Evolutionary conservation across 2,329 filamentous ascomycete species (phyloP).

Genomic region (Dactylellina sp.): DNA sequence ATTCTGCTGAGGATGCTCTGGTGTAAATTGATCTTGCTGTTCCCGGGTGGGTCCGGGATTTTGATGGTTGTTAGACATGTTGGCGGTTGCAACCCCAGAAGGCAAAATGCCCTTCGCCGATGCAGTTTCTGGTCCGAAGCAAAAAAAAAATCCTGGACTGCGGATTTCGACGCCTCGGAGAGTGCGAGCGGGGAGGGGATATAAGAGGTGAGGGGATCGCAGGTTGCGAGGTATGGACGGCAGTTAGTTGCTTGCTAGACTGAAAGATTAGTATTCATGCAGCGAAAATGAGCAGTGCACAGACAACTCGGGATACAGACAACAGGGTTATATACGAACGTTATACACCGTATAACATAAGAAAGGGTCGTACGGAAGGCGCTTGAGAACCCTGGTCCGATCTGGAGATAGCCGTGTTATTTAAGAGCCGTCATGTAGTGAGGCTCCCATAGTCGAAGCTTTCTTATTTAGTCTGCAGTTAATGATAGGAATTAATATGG

Average conservation of each 20-base stretch:
- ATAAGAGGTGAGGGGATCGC: background rate
- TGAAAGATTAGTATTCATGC: background rate
- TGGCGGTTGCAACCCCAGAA: background rate
- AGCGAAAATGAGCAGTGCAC: no score
- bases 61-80: conserved; percentile 44
- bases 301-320: no score
- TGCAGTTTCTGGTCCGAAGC: background rate
- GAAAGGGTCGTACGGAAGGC: no score
- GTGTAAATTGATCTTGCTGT: conserved; percentile 12
- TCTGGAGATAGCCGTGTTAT: no score
- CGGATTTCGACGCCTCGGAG: conserved; percentile 4
- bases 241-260: background rate
- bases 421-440: no score
- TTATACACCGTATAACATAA: no score
- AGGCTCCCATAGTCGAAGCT: no score
- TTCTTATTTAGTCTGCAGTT: no score
- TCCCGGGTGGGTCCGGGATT: conserved; percentile 25
- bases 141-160: background rate
- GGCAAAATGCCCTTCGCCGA: background rate
- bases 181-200: background rate
- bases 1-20: background rate
- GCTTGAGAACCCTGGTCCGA: no score
- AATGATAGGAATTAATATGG: no score
- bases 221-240: background rate
- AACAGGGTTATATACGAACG: no score